Base-by-base conservation (phyloP, 352 stramenopile species). In the Phytophthora pini region DNA sequence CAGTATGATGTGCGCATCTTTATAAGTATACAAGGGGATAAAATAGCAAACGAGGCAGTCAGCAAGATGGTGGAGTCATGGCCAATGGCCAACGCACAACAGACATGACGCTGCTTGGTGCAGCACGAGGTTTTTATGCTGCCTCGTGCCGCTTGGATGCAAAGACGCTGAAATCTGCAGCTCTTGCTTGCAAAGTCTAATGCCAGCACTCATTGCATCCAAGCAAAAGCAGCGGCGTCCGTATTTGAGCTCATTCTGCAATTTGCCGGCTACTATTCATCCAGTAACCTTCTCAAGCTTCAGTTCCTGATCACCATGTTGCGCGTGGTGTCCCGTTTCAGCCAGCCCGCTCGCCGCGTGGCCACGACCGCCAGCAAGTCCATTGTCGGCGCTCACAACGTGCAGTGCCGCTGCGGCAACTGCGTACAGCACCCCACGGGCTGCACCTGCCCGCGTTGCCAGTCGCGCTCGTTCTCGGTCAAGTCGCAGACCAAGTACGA, bases 401-500 rank as follows among this genome's bases (percentile, higher is more conserved):
- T 60, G 27, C 47, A 65, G 41, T 76, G 71, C 43, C 58, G 58
- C 22, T 79, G 71, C n/a, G 67, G 62, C 29, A 69, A 67, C 51
- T 76, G 63, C 46, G 46, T 56, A 29, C 56, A 68, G 40, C 66
- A 75, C 49, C 17, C 53, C 31, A 61, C 46, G 50, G 50, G 59
- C 13, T 67, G 59, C 22, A 67, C 59, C 4, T 67, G 59, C 32
- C 59, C 59, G 5, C 59, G 59, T 12, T 67, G 59, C 49, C 59
- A 67, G 59, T 68, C 71, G 13, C 68, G 72, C 22, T 56, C 46
- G 12, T 78, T 81, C 66, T 70, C 65, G 13, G 65, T 81, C 51
- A 63, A 84, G 62, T 84, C 69, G 34, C 76, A 84, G 54, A 46
- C 65, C 5, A 60, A 62, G 20, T 84, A 81, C 58, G 69, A 76